Evolutionary conservation across 371 early-diverging fungal genomes (phyloP).

Genomic region (Dinochytrium kinnereticum): DNA sequence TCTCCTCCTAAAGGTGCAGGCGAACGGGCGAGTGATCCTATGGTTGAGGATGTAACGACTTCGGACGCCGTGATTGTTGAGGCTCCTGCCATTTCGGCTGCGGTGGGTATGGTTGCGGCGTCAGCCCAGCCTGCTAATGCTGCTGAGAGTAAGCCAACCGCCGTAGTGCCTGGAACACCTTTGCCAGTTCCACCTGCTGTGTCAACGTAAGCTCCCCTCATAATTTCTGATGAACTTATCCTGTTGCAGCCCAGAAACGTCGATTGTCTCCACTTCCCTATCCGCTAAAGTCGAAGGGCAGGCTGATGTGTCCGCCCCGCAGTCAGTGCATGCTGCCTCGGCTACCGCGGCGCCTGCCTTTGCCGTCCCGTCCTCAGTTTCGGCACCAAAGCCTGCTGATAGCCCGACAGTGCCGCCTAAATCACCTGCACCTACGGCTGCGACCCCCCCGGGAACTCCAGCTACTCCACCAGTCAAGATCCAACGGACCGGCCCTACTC

Average conservation of each 20-base stretch:
- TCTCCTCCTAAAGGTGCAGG: too few species aligned
- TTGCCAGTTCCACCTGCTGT: too few species aligned
- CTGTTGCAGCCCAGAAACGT: background rate
- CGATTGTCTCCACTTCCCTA: too few species aligned
- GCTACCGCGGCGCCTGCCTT: background rate
- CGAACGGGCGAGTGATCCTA: background rate
- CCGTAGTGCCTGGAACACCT: too few species aligned
- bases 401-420: background rate
- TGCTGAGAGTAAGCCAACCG: too few species aligned
- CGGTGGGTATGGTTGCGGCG: background rate
- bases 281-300: too few species aligned
- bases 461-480: constrained; percentile 5
- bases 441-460: background rate
- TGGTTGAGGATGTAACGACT: background rate
- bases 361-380: background rate
- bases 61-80: background rate
- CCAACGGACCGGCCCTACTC: background rate
- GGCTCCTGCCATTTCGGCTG: background rate
- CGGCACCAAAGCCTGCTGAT: background rate
- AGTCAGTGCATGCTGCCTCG: too few species aligned
- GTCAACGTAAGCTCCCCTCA: background rate
- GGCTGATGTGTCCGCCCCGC: too few species aligned
- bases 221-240: background rate
- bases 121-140: background rate
- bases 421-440: background rate